These are phyloP conservation scores for Telfairia occidentalis DNA, from an alignment of 331 rosid species.

Conservation along the genomic window DNA sequence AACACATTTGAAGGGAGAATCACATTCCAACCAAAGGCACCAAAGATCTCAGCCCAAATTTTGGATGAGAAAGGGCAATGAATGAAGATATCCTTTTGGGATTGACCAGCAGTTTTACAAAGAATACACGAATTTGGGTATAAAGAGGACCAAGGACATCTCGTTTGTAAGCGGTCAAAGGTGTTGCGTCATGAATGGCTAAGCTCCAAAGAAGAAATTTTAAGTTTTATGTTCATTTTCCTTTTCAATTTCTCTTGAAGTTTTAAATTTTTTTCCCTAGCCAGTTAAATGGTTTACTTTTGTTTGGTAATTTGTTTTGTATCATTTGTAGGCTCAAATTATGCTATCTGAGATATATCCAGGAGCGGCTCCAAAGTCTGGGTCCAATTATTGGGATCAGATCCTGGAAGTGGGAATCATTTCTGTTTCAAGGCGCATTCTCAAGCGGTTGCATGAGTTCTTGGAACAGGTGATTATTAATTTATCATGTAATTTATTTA, in stretches of 20 bases:
- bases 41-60: not conserved
- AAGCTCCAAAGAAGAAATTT: too few species aligned
- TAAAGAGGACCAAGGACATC: too few species aligned
- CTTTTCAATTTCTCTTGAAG: not conserved
- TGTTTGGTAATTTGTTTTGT: slow-evolving; percentile 12
- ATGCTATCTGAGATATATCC: slow-evolving; percentile 94
- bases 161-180: too few species aligned
- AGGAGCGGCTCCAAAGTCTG: slow-evolving; percentile 76
- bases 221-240: too few species aligned
- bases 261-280: not conserved
- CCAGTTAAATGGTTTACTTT: slow-evolving; percentile 18
- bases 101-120: not conserved
- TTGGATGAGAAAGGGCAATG: not conserved
- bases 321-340: slow-evolving; percentile 59
- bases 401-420: slow-evolving; percentile 79
- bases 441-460: slow-evolving; percentile 71
- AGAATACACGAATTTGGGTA: too few species aligned
- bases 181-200: too few species aligned
- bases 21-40: not conserved
- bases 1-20: not conserved
- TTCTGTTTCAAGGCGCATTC: slow-evolving; percentile 71
- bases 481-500: slow-evolving; percentile 17
- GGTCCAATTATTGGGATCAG: slow-evolving; percentile 89
- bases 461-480: slow-evolving; percentile 63
- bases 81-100: not conserved